Evolutionary conservation across 148 eudicot genomes (phyloP).

Genomic region (Arbutus unedo): DNA sequence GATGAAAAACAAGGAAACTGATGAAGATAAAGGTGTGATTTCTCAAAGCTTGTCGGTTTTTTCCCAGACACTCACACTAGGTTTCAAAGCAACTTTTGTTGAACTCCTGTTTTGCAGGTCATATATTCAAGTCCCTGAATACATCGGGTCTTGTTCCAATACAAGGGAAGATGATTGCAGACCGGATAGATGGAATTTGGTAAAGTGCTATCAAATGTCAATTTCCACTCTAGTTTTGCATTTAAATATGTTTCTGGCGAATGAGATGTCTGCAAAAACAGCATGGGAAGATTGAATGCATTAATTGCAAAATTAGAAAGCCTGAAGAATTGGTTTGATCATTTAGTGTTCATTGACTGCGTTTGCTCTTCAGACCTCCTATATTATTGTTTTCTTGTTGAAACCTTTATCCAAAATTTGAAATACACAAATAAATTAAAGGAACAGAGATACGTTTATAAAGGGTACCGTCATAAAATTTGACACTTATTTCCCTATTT

Average conservation of each 20-base stretch:
- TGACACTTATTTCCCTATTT: not conserved
- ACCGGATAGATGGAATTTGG: conserved; percentile 91
- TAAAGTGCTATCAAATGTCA: conserved; percentile 24
- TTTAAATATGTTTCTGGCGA: not conserved
- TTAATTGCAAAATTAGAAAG: not conserved
- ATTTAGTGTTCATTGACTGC: not conserved
- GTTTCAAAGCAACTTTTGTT: conserved; percentile 15
- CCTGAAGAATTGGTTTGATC: conserved; percentile 1
- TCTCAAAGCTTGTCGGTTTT: not conserved
- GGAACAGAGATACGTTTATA: not conserved
- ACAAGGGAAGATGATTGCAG: conserved; percentile 88
- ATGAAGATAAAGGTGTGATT: conserved; percentile 82
- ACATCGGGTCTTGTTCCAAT: conserved; percentile 81
- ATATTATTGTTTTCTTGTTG: not conserved
- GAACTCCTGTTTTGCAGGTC: conserved; percentile 56
- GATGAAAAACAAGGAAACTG: conserved; percentile 47
- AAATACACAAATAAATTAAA: not conserved
- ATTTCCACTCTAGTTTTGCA: not conserved
- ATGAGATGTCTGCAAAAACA: not conserved
- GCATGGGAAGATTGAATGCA: not conserved
- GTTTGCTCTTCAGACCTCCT: not conserved
- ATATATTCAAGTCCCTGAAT: conserved; percentile 80
- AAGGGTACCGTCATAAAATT: not conserved
- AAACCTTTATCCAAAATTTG: not conserved
- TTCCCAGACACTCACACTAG: not conserved